These are phyloP conservation scores for Nemania serpens DNA, from an alignment of 2,329 filamentous ascomycete genomes.

Conservation along the genomic window DNA sequence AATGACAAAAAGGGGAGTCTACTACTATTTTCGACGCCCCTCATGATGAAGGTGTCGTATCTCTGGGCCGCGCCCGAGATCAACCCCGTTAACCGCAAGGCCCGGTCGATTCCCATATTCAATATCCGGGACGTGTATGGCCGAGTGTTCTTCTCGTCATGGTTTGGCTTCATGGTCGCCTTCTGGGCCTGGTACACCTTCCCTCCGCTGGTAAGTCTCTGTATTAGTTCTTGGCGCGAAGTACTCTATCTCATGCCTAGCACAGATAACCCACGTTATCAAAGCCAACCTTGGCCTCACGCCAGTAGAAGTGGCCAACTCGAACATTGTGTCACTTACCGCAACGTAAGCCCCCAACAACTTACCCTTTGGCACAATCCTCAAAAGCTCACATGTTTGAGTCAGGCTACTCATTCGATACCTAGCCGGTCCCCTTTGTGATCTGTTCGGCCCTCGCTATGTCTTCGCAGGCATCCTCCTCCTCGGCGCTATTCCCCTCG, in stretches of 20 bases:
- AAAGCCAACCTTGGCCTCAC: conserved; percentile 76
- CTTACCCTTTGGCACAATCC: not conserved
- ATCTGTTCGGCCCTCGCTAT: conserved; percentile 77
- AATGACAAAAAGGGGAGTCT: too few species aligned
- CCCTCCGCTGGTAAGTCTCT: conserved; percentile 71
- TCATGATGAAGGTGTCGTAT: conserved; percentile 43
- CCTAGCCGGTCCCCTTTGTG: conserved; percentile 81
- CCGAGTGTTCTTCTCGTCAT: conserved; percentile 82
- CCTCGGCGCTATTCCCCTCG: conserved; percentile 78
- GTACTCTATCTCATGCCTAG: conserved; percentile 27
- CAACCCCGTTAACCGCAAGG: conserved; percentile 85
- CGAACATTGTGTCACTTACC: conserved; percentile 82
- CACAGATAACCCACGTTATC: conserved; percentile 73
- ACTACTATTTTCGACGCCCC: not conserved
- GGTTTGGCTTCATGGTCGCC: conserved; percentile 61
- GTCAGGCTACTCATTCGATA: conserved; percentile 73
- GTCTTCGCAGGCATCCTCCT: conserved; percentile 82
- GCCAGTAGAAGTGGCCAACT: conserved; percentile 77
- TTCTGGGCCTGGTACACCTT: conserved; percentile 96
- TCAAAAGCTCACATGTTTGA: not conserved
- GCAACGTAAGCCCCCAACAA: conserved; percentile 58
- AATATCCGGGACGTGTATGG: conserved; percentile 82
- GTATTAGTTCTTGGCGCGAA: not conserved
- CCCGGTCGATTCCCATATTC: conserved; percentile 75
- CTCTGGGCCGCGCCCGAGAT: conserved; percentile 67